Evolutionary conservation across 257 asterid species (phyloP), one percentile per base, ranked within the genome.

Genomic region (Lantana camara): DNA sequence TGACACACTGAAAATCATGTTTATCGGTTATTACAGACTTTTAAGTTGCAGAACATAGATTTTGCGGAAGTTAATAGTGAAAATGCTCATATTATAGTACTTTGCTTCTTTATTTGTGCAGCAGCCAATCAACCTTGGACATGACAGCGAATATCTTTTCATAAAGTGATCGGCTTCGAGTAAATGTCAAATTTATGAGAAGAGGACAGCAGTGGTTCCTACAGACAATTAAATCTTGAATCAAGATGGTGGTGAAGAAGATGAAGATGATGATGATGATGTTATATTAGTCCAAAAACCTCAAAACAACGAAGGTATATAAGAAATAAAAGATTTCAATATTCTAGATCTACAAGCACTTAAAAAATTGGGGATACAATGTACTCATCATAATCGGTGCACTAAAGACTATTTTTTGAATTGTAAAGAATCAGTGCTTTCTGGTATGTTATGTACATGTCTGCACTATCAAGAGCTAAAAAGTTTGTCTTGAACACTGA

Each of bases 171-270:
- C 17, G 57, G 57, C 87, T 75, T 85, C 3, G 80, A 70, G 83
- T 86, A 77, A 56, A 89, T 77, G 60, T 83, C 90, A 52, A 89
- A 86, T 75, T 61, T 77, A 73, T 76, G 79, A 60, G 92, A 78
- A 15, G 87, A 62, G 46, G 92, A 90, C 66, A 90, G 76, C 60
- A 56, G 88, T 58, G 96, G 96, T 70, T 83, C 96, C 97, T 90
- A 60, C 73, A 75, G 8, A 69, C 52, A 68, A 49, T 2, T 27
- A 68, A 72, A 41, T 38, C 56, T 8, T 46, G 23, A 44, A 37
- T 42, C 29, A 45, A 20, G 29, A 55, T 40, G 17, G n/a, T 22
- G 19, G 9, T 48, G 17, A 58, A 34, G 16, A 9, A 23, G 29
- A 20, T 17, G 20, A 9, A 34, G 16, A 9, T 38, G 29, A 20